Evolutionary conservation across 2,329 filamentous ascomycete genomes (phyloP), one percentile per base, ranked within the genome.

Genomic region (Teratosphaeria zuluensis): DNA sequence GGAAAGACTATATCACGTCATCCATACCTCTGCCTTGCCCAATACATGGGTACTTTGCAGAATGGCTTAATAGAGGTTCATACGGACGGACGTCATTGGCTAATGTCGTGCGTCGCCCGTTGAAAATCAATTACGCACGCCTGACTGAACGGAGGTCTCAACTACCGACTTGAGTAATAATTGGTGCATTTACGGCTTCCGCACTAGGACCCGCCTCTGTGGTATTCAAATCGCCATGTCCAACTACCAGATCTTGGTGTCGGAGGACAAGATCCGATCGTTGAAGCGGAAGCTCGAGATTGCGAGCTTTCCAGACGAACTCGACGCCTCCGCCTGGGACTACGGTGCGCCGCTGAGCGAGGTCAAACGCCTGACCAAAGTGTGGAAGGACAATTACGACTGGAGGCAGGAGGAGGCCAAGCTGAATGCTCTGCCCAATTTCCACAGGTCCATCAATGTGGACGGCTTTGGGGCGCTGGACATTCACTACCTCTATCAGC

Each of bases 401-500:
- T 89, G 85, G 85, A 78, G 83, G 33, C 73, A 75, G 38, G 77
- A 79, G 21, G 85, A 89, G 69, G 71, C 75, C 4, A 75, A 77
- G 53, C 69, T 89, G 11, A 89, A 89, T 66, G 69, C 77, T 32
- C 70, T 86, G 6, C 81, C 83, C 0, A 84, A 89, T 55, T 87
- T 79, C 70, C 77, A 73, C 1, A 81, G 80, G 0, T 68, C 66
- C 1, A 73, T 88, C 7, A 63, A 74, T 0, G 78, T 87, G 0
- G 77, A 83, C 11, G 83, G 81, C 0, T 87, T 85, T 64, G 84
- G 78, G 1, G 73, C 77, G 0, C 67, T 88, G 54, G 76, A 84
- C 35, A 75, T 89, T 3, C 86, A 89, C 71, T 87, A 85, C 67
- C 70, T 89, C 1, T 82, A 87, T 66, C 77, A 85, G 63, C 76